These are phyloP conservation scores for Exophiala sp. DNA, from an alignment of 2,329 filamentous ascomycete genomes.

Conservation along the genomic window DNA sequence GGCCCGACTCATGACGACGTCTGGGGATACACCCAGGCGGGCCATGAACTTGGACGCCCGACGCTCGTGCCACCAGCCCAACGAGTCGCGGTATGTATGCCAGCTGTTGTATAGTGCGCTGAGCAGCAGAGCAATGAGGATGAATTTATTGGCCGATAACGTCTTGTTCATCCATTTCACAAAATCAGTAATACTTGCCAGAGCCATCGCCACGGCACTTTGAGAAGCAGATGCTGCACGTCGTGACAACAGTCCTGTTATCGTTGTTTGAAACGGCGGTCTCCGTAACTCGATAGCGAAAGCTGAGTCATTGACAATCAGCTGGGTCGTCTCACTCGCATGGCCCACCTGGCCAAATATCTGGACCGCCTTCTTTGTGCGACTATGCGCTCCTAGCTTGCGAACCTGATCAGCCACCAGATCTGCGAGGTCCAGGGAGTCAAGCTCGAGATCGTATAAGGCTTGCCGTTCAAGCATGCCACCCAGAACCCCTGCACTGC, in stretches of 20 bases:
- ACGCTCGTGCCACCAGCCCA: constrained; percentile 81
- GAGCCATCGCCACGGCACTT: constrained; percentile 69
- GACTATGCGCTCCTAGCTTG: constrained; percentile 44
- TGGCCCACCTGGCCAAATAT: constrained; percentile 49
- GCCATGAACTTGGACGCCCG: constrained; percentile 77
- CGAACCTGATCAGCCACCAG: constrained; percentile 49
- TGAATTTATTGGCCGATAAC: constrained; percentile 67
- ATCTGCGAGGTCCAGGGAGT: constrained; percentile 48
- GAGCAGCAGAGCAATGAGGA: constrained; percentile 64
- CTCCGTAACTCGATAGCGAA: constrained; percentile 53
- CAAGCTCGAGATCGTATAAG: constrained; percentile 61
- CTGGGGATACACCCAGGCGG: constrained; percentile 73
- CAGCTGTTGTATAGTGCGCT: constrained; percentile 72
- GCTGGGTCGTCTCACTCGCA: constrained; percentile 48
- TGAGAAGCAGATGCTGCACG: constrained; percentile 69
- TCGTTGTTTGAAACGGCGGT: constrained; percentile 42
- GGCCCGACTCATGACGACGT: constrained; percentile 76
- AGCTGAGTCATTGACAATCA: constrained; percentile 37
- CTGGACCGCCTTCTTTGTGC: constrained; percentile 47
- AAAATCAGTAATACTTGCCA: constrained; percentile 71
- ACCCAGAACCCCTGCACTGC: constrained; percentile 49
- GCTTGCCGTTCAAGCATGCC: constrained; percentile 60
- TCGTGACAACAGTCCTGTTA: constrained; percentile 70
- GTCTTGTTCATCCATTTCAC: constrained; percentile 65
- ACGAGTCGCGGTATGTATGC: constrained; percentile 68